Evolutionary conservation across 495 filamentous ascomycete genomes (phyloP), one percentile per base, ranked within the genome.

Genomic region (Staphylotrichum tortipilum): DNA sequence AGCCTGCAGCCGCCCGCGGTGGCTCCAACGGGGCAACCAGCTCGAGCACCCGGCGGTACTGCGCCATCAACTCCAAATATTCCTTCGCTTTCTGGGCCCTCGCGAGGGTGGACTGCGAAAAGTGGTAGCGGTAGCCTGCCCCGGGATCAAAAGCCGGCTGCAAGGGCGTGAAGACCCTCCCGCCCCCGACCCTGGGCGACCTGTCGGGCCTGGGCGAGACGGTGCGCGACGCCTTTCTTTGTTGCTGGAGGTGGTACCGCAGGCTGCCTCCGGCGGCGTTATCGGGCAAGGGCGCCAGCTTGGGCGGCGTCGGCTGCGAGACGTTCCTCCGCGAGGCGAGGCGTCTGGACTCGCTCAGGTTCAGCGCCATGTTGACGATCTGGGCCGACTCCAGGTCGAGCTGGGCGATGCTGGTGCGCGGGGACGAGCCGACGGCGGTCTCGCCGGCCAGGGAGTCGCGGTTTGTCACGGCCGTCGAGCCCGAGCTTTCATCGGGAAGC

Each of bases 341-440:
- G 47, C 80, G 77, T 44, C 89, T 75, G 28, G 86, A 89, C 60
- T 95, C 87, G 68, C 85, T 94, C 42, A 96, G 67, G 59, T 84
- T 91, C 61, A 96, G 68, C 2, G 90, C 90, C 65, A 96, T 82
- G 58, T 85, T 89, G 31, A 96, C 87, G 50, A 96, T 90, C 64
- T 94, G 85, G 17, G 85, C 74, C 18, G 88, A 82, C 56, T 96
- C 88, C 15, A 78, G 69, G 65, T 89, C 85, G 11, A 85, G 58
- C 3, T 58, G 51, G 5, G 50, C 41, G 35, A 54, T 56, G 51
- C 52, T 59, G 19, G 50, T 29, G 15, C 46, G 31, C 6, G 60
- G 44, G 7, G 52, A 48, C 14, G 59, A 60, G 7, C 53, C 56
- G 19, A 59, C 50, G 6, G 52, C 55, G 14, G 57, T 56, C 12